These are phyloP conservation scores for Phialocephala subalpina DNA, from an alignment of 2,329 filamentous ascomycete species.

Conservation along the genomic window DNA sequence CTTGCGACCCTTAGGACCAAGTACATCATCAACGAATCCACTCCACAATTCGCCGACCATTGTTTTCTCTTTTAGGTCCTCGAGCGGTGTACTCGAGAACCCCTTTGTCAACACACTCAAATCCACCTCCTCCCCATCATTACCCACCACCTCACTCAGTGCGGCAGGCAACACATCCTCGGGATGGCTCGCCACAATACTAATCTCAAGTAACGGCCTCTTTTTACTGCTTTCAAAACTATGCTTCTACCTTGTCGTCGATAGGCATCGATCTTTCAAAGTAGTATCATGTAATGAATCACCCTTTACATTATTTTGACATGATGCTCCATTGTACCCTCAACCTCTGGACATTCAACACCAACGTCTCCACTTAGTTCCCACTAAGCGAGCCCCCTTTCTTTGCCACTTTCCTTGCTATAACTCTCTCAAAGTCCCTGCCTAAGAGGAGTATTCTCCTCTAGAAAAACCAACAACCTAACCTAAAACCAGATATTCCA, in stretches of 20 bases:
- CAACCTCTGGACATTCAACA: not conserved
- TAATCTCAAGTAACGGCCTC: not conserved
- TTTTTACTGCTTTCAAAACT: not conserved
- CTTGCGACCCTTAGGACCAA: conserved; percentile 34
- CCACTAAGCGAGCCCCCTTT: not conserved
- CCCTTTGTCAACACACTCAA: conserved; percentile 58
- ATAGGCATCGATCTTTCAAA: not conserved
- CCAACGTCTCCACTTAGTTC: not conserved
- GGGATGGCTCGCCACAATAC: conserved; percentile 63
- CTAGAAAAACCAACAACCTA: too few species aligned
- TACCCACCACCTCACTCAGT: conserved; percentile 65
- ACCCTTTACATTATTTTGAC: not conserved
- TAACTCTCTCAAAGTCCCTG: too few species aligned
- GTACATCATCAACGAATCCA: conserved; percentile 62
- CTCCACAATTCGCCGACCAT: conserved; percentile 64
- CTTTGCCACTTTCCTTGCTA: not conserved
- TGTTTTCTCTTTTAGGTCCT: conserved; percentile 48
- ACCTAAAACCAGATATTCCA: too few species aligned
- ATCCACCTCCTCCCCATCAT: conserved; percentile 55
- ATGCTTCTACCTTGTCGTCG: conserved; percentile 9
- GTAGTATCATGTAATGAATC: not conserved
- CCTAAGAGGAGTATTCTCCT: too few species aligned
- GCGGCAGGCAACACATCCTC: conserved; percentile 59
- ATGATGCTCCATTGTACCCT: not conserved
- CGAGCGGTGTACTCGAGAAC: conserved; percentile 43